phyloP scores from a whole-genome alignment of 2,329 filamentous ascomycete genomes.

The Phaeosphaeria sp. region DNA sequence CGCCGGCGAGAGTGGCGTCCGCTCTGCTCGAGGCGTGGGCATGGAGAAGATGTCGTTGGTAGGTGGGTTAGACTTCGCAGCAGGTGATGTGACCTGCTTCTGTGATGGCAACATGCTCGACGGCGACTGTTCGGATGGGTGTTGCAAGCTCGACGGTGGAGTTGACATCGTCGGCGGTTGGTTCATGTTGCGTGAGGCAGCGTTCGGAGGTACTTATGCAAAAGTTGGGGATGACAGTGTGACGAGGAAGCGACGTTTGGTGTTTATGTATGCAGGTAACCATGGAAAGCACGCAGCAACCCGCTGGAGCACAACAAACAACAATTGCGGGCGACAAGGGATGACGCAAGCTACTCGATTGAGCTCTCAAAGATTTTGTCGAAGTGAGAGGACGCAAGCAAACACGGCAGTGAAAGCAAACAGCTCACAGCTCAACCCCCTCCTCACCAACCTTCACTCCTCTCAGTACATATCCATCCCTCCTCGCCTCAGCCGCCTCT shows the following conservation, averaged over 20 bases:
- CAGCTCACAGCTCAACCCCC: slow-evolving; percentile 23
- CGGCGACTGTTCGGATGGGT: background rate
- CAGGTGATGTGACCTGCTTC: slow-evolving; percentile 1
- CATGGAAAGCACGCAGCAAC: background rate
- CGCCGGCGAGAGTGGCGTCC: slow-evolving; percentile 7
- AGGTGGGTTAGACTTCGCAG: background rate
- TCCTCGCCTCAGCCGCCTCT: slow-evolving; percentile 35
- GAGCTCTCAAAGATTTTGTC: background rate
- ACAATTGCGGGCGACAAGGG: background rate
- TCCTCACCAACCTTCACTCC: slow-evolving; percentile 39
- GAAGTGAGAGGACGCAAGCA: background rate
- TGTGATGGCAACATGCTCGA: too few relatives aligned
- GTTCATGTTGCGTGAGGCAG: background rate
- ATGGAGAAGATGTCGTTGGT: background rate
- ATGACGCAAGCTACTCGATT: background rate
- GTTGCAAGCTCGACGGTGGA: background rate
- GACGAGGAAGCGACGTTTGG: background rate
- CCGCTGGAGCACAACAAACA: background rate
- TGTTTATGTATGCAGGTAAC: background rate
- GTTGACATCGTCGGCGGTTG: background rate
- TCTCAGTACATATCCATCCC: slow-evolving; percentile 41
- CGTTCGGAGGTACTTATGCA: background rate
- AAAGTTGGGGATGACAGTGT: background rate
- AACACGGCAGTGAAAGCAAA: background rate
- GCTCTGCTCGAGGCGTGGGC: background rate